phyloP scores from a whole-genome alignment of 2,329 filamentous ascomycete genomes.

The Ceratocystis cubensis region DNA sequence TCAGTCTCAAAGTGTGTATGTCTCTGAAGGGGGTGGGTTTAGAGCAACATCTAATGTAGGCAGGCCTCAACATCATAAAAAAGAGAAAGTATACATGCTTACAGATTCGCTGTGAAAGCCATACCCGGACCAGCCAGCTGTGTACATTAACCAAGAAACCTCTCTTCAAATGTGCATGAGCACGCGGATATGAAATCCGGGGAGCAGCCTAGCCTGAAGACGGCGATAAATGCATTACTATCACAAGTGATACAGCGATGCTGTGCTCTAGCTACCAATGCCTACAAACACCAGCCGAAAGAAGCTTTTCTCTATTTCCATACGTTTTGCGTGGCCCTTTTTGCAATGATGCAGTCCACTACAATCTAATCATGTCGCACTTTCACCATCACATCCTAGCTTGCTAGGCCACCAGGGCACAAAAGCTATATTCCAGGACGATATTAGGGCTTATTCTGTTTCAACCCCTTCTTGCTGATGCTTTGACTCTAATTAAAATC shows the following conservation, averaged over 20 bases:
- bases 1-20: too few species aligned
- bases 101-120: too few species aligned
- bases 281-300: neutral
- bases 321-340: neutral
- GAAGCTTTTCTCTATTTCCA: neutral
- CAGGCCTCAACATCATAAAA: too few species aligned
- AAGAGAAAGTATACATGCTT: too few species aligned
- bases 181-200: neutral
- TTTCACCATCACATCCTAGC: neutral
- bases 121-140: too few species aligned
- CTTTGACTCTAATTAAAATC: too few species aligned
- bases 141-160: too few species aligned
- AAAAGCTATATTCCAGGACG: neutral
- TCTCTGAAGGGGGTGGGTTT: too few species aligned
- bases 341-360: neutral
- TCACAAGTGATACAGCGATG: neutral
- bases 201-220: neutral
- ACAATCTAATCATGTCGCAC: neutral
- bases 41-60: too few species aligned
- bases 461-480: neutral
- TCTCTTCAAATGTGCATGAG: neutral
- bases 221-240: neutral
- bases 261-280: neutral
- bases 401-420: neutral
- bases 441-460: conserved; percentile 2